Base-by-base conservation (phyloP, 2,329 filamentous ascomycete species). In the Acrodontium crateriforme region DNA sequence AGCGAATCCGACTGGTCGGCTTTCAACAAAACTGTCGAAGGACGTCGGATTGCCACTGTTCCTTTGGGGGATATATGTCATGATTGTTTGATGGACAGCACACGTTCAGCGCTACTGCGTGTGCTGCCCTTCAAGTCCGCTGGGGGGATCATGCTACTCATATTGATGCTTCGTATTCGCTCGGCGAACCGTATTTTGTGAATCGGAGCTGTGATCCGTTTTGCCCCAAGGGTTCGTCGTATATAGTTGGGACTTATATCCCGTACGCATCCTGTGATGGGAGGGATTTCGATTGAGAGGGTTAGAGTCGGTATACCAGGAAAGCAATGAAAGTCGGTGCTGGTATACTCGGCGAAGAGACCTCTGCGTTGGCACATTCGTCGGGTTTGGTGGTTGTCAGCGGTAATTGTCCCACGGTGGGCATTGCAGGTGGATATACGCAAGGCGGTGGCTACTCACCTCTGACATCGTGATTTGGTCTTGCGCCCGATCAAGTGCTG, bases 371-470 rank as follows among this genome's bases (percentile, higher is more conserved):
- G 7, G 58, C 67, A 1, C 51, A 63, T 27, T 39, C 52, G 2
- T 41, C 56, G 31, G 59, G 63, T 25, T 49, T 68, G 10, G 58
- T 58, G 1, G 52, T 74, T 4, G 63, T 77, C 0, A 67, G 64
- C 1, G 72, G 71, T 2, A 60, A 60, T 2, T 62, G 60, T 19
- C 61, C 60, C 1, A 66, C 62, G 0, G 70, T 76, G 4, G 71
- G 70, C 1, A 39, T 70, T 6, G 63, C 66, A 0, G 73, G 72
- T 10, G 72, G 72, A 1, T 77, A 67, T 39, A 62, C 56, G 3
- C 67, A 72, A 44, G 71, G 70, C 4, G 73, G 69, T 9, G 73
- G 74, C 0, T 69, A 74, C 41, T 63, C 60, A 1, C 54, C 62
- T 0, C 54, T 78, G 2, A 57, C 55, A 17, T 64, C 63, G 2